Base-by-base conservation (phyloP, 768 basidiomycete genomes). In the Lactarius trivialis region DNA sequence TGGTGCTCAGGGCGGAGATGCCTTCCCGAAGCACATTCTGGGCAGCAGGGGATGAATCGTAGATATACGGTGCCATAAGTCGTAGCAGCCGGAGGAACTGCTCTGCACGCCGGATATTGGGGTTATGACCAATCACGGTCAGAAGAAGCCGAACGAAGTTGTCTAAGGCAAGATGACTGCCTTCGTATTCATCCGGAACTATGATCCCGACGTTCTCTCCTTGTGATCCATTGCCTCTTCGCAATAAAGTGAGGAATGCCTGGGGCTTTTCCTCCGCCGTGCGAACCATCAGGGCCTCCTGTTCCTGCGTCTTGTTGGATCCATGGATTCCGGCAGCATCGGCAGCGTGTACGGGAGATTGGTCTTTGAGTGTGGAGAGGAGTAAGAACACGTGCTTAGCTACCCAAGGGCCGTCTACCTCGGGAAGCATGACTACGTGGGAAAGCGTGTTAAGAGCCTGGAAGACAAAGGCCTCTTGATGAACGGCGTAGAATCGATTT, bases 111-210 rank as follows among this genome's bases (percentile, higher is more conserved):
- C 81, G 72, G 52, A 84, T 84, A 5, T 80, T 77, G 17, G 85
- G 78, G 70, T 90, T 85, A 65, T 90, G 85, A 7, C 88, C 89
- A 58, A 92, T 88, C 61, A 92, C 85, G 1, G 89, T 91, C 33
- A 91, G 77, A 69, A 90, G 84, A 8, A 92, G 77, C 17, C 84
- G 81, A 32, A 89, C 82, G 28, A 90, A 77, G 68, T 91, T 78
- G 63, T 86, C 85, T 68, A 86, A 76, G 21, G 76, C 76, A 15
- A 92, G 77, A 3, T 77, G 74, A 61, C 77, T 77, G 21, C 78
- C 76, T 69, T 85, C 85, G 63, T 84, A 85, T 71, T 85, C 79
- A 33, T 85, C 82, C 3, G 82, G 83, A 54, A 84, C 73, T 30
- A 78, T 75, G 43, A 81, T 14, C 26, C 59, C 63, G 2, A 68